phyloP scores from a whole-genome alignment of 2,329 filamentous ascomycete genomes.

The Rhytidhysteron rufulum region DNA sequence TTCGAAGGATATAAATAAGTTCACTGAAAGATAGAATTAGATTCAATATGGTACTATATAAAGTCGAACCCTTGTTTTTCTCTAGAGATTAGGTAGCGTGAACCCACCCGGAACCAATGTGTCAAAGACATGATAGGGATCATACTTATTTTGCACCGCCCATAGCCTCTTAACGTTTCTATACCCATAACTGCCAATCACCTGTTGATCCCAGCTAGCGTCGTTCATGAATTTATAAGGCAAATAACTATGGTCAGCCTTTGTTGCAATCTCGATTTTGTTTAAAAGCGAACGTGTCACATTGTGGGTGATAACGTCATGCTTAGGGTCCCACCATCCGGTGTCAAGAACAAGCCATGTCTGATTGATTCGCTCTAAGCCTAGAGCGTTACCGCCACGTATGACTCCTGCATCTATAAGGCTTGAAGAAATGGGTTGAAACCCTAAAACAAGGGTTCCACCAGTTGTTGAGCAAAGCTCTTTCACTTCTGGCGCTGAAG shows the following conservation, averaged over 20 bases:
- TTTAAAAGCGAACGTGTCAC: background rate
- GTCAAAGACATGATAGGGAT: background rate
- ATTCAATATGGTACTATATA: no score
- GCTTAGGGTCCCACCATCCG: background rate
- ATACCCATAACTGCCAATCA: background rate
- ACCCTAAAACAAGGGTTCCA: background rate
- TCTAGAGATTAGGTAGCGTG: no score
- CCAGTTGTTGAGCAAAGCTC: background rate
- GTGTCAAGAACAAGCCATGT: background rate
- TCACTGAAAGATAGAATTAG: no score
- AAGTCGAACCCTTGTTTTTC: no score
- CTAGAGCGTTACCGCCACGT: background rate
- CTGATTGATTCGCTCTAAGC: background rate
- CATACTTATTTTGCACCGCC: conserved; percentile 2
- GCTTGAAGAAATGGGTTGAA: background rate
- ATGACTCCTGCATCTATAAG: background rate
- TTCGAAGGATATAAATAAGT: no score
- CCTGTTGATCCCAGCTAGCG: conserved; percentile 1
- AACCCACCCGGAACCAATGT: background rate
- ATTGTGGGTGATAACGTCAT: background rate
- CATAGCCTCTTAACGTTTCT: background rate
- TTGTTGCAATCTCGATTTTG: background rate
- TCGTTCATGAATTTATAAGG: conserved; percentile 1
- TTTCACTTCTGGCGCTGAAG: background rate
- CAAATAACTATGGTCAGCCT: background rate